Percentiles rank a stretch among this genome's conserved stretches.
phyloP scores from a whole-genome alignment of 441 rosid species.

The Kokia cookei region DNA sequence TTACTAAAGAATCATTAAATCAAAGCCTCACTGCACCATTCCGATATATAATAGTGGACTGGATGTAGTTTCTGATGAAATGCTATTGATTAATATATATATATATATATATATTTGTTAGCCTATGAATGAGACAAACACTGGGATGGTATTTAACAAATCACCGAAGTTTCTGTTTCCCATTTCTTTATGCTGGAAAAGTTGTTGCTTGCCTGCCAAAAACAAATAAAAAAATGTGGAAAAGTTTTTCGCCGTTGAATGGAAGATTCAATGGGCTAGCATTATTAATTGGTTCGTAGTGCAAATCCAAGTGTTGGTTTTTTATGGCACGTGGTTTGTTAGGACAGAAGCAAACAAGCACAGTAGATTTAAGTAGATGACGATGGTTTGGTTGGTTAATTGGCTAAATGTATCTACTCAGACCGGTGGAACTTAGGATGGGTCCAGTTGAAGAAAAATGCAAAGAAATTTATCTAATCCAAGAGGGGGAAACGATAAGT shows the following conservation, averaged over 20 bases:
- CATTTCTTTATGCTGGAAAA: background rate
- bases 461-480: too few species aligned
- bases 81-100: background rate
- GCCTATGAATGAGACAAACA: conserved; percentile 1
- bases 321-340: background rate
- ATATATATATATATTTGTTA: background rate
- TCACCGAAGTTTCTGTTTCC: background rate
- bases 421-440: background rate
- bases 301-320: conserved; percentile 1
- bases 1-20: background rate
- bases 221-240: background rate
- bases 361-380: background rate
- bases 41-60: background rate
- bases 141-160: conserved; percentile 1
- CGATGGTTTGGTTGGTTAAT: background rate
- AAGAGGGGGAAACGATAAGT: background rate
- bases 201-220: conserved; percentile 3
- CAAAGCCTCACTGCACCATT: background rate
- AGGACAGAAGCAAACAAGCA: background rate
- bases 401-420: background rate
- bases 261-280: background rate
- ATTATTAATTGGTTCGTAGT: background rate
- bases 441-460: background rate
- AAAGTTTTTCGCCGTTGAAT: background rate
- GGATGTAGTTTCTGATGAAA: background rate